These are phyloP conservation scores for Sechiopsis laciniata DNA, from an alignment of 306 rosid genomes.

Conservation along the genomic window DNA sequence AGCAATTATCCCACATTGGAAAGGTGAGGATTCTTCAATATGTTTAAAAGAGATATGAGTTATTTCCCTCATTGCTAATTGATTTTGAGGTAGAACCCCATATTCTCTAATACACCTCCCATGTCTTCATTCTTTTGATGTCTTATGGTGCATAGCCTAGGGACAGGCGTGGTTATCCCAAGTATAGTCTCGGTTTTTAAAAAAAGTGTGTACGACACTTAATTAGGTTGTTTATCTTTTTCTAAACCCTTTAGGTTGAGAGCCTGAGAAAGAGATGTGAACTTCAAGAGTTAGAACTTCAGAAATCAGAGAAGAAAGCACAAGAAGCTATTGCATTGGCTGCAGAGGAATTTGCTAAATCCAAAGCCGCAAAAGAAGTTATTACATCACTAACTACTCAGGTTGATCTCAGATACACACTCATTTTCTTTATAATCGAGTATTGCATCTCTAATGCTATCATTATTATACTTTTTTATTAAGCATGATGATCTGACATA, in stretches of 20 bases:
- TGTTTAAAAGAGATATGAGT: no score
- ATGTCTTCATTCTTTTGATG: no score
- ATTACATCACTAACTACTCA: constrained; percentile 83
- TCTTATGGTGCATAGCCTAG: no score
- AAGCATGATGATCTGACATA: not conserved
- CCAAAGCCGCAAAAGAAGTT: constrained; percentile 92
- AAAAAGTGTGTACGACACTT: not conserved
- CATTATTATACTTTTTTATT: not conserved
- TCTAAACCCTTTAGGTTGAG: constrained; percentile 47
- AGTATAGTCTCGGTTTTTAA: no score
- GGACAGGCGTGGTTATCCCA: no score
- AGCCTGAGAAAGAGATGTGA: constrained; percentile 68
- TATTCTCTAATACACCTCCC: no score
- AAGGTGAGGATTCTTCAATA: no score
- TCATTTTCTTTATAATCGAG: not conserved
- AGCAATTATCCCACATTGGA: no score
- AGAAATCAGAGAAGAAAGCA: constrained; percentile 67
- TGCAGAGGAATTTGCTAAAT: constrained; percentile 71
- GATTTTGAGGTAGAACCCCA: no score
- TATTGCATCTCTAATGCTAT: constrained; percentile 6
- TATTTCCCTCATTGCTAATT: no score
- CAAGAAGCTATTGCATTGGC: constrained; percentile 79
- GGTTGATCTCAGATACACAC: constrained; percentile 37
- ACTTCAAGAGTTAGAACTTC: constrained; percentile 71
- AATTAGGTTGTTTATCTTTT: constrained; percentile 18